A percentile compares a stretch with the other conserved stretches of the same genome.
phyloP scores from a whole-genome alignment of 192 early-diverging fungal genomes.

The Umbelopsis sp. region DNA sequence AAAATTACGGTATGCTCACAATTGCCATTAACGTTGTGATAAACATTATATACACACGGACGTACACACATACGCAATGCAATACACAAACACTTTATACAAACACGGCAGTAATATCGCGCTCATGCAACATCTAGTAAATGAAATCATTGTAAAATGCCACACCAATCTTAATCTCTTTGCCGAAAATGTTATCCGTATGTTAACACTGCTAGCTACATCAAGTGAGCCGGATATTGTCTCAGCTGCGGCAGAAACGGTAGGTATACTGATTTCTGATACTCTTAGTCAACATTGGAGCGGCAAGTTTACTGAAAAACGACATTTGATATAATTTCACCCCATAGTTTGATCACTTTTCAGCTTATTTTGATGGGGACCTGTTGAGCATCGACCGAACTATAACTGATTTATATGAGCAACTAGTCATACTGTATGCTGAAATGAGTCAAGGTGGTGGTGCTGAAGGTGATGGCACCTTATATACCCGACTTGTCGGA shows the following conservation, averaged over 20 bases:
- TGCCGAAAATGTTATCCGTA: conserved; percentile 2
- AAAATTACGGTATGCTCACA: no score
- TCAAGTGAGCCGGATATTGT: not conserved
- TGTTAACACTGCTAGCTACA: not conserved
- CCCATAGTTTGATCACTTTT: conserved; percentile 10
- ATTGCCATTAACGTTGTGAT: no score
- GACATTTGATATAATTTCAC: no score
- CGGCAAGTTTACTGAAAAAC: no score
- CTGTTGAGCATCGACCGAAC: not conserved
- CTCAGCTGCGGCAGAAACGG: not conserved
- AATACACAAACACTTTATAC: not conserved
- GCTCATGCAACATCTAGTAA: not conserved
- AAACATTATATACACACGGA: not conserved
- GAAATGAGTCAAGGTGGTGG: conserved; percentile 16
- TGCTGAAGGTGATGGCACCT: not conserved
- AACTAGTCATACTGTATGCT: not conserved
- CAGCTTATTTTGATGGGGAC: conserved; percentile 3
- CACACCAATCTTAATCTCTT: not conserved
- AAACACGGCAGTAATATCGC: not conserved
- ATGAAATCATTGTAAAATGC: not conserved
- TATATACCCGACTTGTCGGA: not conserved
- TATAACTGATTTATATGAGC: not conserved
- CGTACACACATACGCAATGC: no score
- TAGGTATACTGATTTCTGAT: not conserved
- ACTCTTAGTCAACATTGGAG: not conserved